These are phyloP conservation scores for Huntiella savannae DNA, from an alignment of 2,329 filamentous ascomycete species.

Conservation along the genomic window DNA sequence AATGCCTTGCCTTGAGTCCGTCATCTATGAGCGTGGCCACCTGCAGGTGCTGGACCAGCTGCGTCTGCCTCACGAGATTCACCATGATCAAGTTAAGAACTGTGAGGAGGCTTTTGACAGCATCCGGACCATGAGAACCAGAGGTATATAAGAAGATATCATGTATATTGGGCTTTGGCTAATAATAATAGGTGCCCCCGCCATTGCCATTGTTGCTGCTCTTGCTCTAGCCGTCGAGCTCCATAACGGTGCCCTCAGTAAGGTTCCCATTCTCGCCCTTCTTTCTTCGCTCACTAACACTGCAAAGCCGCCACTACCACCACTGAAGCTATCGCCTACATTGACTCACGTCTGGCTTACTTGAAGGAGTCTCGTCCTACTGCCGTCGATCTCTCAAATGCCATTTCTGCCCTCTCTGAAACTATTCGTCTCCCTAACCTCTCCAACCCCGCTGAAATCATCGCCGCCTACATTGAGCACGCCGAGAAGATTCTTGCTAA, in stretches of 20 bases:
- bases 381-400: conserved; percentile 85
- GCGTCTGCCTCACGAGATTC: conserved; percentile 59
- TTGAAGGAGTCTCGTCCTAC: conserved; percentile 79
- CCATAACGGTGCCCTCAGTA: conserved; percentile 31
- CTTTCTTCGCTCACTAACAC: conserved; percentile 19
- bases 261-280: conserved; percentile 10
- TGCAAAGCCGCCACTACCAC: conserved; percentile 24
- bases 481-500: conserved; percentile 75
- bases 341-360: conserved; percentile 63
- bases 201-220: conserved; percentile 93
- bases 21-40: conserved; percentile 53
- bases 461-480: conserved; percentile 52
- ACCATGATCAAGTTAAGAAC: conserved; percentile 54
- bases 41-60: conserved; percentile 69
- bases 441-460: conserved; percentile 31
- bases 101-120: conserved; percentile 63
- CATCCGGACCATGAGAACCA: conserved; percentile 61
- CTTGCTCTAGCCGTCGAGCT: conserved; percentile 77
- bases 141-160: conserved; percentile 22
- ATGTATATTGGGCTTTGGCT: neutral
- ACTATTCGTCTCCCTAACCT: conserved; percentile 34
- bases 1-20: conserved; percentile 51
- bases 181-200: conserved; percentile 41
- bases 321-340: conserved; percentile 46
- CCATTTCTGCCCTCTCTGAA: conserved; percentile 58